Conservation (phyloP, 148 eudicot genomes). For the Spergularia marina region DNA sequence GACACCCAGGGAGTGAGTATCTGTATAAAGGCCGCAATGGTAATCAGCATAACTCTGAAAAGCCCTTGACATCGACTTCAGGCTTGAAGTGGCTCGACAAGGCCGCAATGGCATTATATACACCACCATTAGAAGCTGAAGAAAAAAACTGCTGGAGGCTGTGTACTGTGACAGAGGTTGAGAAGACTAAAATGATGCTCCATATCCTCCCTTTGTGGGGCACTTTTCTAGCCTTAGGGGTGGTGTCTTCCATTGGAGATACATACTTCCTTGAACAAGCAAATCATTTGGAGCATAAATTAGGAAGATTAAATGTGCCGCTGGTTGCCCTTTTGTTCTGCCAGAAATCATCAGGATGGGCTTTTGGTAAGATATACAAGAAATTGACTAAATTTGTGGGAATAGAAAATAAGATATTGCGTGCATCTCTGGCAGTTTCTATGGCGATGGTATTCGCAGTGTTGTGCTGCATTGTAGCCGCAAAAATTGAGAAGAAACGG, state of each 20-base stretch:
- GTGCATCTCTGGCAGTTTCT: conserved; percentile 11
- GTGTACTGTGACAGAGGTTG: not conserved
- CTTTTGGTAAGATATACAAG: not conserved
- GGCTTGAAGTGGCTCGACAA: not conserved
- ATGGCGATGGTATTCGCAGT: conserved; percentile 15
- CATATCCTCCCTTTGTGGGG: conserved; percentile 36
- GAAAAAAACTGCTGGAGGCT: not conserved
- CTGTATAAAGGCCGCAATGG: not conserved
- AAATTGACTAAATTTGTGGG: not conserved
- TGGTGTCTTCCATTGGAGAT: conserved; percentile 34
- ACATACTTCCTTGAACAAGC: conserved; percentile 41
- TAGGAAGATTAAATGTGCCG: conserved; percentile 23
- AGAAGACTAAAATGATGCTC: conserved; percentile 23
- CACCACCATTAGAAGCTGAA: not conserved
- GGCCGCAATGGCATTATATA: not conserved
- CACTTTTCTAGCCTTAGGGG: conserved; percentile 31
- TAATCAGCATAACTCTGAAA: too few relatives aligned
- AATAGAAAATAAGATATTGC: not conserved
- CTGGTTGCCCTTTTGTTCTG: conserved; percentile 16
- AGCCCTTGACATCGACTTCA: not conserved
- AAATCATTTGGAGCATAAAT: conserved; percentile 22
- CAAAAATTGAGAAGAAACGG: conserved; percentile 26
- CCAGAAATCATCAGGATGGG: not conserved
- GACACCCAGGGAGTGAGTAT: not conserved
- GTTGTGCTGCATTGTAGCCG: conserved; percentile 36